Evolutionary conservation across 2,329 filamentous ascomycete genomes (phyloP).

Genomic region (Cladosporium sp.): DNA sequence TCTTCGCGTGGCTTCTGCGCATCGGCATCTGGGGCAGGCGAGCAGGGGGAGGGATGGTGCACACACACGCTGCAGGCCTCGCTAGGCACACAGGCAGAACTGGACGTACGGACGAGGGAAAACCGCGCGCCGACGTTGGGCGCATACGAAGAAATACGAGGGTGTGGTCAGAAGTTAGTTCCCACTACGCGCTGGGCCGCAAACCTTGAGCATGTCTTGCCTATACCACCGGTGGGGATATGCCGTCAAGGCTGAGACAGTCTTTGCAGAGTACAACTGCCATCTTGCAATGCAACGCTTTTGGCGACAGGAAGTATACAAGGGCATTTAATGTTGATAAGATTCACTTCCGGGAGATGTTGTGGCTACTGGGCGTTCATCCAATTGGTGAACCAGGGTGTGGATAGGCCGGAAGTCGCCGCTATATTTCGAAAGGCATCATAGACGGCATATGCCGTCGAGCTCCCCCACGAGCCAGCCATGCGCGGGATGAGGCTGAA

Average conservation of each 20-base stretch:
- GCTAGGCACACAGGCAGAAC: background rate
- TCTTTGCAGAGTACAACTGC: background rate
- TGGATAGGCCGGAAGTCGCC: background rate
- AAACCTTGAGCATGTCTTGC: slow-evolving; percentile 16
- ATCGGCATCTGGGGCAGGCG: slow-evolving; percentile 15
- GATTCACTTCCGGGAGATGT: background rate
- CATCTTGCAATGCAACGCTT: no score
- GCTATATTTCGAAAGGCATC: background rate
- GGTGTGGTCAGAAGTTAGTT: slow-evolving; percentile 20
- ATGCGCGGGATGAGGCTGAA: slow-evolving; percentile 1
- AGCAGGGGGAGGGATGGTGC: background rate
- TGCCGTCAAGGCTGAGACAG: background rate
- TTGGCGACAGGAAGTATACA: no score
- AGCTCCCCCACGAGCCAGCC: background rate
- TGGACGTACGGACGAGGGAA: background rate
- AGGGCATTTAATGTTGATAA: no score
- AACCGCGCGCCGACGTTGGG: slow-evolving; percentile 9
- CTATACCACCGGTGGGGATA: background rate
- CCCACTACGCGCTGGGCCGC: slow-evolving; percentile 16
- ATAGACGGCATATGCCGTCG: background rate
- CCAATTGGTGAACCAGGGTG: background rate
- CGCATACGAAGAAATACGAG: slow-evolving; percentile 21
- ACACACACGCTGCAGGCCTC: background rate
- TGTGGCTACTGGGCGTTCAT: background rate
- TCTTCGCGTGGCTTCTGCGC: slow-evolving; percentile 31